A percentile compares a stretch with the other conserved stretches of the same genome.
phyloP scores from a whole-genome alignment of 2,329 filamentous ascomycete genomes.

The Cladosporium sp. region DNA sequence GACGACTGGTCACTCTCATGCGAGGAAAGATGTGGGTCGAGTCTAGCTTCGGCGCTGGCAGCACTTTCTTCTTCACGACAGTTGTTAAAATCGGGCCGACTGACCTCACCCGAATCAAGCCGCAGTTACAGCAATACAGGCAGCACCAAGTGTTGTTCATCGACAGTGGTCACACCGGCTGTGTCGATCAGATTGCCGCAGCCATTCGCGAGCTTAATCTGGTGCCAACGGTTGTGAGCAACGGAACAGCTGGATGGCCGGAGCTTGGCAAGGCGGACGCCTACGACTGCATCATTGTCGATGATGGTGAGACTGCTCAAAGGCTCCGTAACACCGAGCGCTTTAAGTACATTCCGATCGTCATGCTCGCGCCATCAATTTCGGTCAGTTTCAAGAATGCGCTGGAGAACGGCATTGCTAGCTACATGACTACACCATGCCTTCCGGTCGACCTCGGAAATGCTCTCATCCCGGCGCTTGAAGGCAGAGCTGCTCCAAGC shows the following conservation, averaged over 20 bases:
- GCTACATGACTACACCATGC: constrained; percentile 97
- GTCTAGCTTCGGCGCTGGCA: constrained; percentile 84
- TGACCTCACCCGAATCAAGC: constrained; percentile 70
- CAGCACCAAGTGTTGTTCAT: constrained; percentile 91
- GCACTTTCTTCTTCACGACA: constrained; percentile 95
- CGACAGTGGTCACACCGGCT: constrained; percentile 77
- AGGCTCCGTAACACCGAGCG: constrained; percentile 80
- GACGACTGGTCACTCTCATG: constrained; percentile 92
- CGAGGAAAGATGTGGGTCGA: constrained; percentile 94
- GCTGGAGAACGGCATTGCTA: constrained; percentile 92
- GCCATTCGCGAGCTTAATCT: constrained; percentile 77
- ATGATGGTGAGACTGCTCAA: constrained; percentile 86
- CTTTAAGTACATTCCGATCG: constrained; percentile 96
- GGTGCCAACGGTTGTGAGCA: constrained; percentile 75
- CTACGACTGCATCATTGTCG: constrained; percentile 94
- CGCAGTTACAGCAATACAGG: constrained; percentile 82
- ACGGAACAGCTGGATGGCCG: constrained; percentile 52
- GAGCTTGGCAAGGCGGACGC: constrained; percentile 51
- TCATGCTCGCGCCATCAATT: constrained; percentile 81
- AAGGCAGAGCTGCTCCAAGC: constrained; percentile 84
- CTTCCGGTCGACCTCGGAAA: constrained; percentile 90
- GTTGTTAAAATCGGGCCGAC: constrained; percentile 77
- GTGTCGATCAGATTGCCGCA: constrained; percentile 65
- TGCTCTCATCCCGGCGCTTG: constrained; percentile 89
- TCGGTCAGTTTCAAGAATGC: constrained; percentile 91